A percentile compares a stretch with the other conserved stretches of the same genome.
Evolutionary conservation across 2,329 filamentous ascomycete genomes (phyloP).

Genomic region (Nemania serpens): DNA sequence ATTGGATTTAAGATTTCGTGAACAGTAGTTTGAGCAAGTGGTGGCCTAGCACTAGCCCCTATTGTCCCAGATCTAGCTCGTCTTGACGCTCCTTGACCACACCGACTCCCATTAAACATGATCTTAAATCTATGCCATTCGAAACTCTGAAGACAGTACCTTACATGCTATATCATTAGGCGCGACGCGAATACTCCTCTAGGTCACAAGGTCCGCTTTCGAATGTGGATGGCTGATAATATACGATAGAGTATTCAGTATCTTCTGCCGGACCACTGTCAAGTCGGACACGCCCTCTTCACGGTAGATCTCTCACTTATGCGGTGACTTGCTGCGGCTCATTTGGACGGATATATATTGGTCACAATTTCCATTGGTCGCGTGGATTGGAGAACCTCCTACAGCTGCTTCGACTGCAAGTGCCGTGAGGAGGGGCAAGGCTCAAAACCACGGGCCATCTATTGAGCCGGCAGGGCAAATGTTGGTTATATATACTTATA

Average conservation of each 20-base stretch:
- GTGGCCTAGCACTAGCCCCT: neutral
- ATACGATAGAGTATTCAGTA: neutral
- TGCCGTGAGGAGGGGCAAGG: slow-evolving; percentile 37
- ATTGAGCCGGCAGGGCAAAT: slow-evolving; percentile 36
- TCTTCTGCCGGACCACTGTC: slow-evolving; percentile 14
- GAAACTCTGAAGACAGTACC: neutral
- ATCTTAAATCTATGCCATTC: too few relatives aligned
- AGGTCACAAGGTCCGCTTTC: neutral
- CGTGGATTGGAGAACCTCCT: slow-evolving; percentile 34
- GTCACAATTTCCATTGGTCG: slow-evolving; percentile 30
- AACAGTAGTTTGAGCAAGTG: neutral
- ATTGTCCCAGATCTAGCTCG: neutral
- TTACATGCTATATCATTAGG: neutral
- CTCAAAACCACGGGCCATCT: slow-evolving; percentile 28
- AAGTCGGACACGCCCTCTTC: neutral
- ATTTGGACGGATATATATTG: slow-evolving; percentile 34
- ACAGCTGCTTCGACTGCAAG: slow-evolving; percentile 32
- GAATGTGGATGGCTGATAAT: neutral
- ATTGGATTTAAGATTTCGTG: neutral
- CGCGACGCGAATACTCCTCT: neutral
- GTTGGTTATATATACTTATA: slow-evolving; percentile 33
- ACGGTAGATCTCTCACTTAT: slow-evolving; percentile 16
- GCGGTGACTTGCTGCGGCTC: slow-evolving; percentile 21
- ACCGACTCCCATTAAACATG: too few relatives aligned
- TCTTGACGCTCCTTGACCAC: neutral